Percentiles rank a stretch among this genome's conserved stretches.
phyloP scores from a whole-genome alignment of 2,329 filamentous ascomycete genomes.

The Phoma sp. region DNA sequence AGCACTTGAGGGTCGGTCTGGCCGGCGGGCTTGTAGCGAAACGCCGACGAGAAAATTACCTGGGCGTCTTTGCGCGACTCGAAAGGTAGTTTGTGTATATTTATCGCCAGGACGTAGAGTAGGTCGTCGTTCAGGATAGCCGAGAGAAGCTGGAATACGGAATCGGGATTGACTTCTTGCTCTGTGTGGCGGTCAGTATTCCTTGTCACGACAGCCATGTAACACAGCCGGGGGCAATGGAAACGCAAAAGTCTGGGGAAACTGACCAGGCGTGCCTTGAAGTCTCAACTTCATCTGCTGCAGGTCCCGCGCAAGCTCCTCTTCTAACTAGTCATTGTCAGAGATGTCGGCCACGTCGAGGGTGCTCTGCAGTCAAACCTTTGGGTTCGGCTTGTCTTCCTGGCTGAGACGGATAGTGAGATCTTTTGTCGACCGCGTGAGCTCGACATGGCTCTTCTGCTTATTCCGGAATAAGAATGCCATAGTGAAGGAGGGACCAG shows the following conservation, averaged over 20 bases:
- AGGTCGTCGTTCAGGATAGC: slow-evolving; percentile 89
- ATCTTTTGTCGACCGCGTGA: slow-evolving; percentile 68
- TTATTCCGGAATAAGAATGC: slow-evolving; percentile 72
- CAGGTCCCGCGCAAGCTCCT: slow-evolving; percentile 85
- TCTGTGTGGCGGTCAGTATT: slow-evolving; percentile 62
- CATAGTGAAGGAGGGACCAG: slow-evolving; percentile 60
- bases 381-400: slow-evolving; percentile 63
- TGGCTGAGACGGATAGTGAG: slow-evolving; percentile 62
- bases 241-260: background rate
- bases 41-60: slow-evolving; percentile 92
- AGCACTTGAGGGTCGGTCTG: slow-evolving; percentile 81
- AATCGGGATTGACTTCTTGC: slow-evolving; percentile 82
- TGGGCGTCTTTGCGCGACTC: slow-evolving; percentile 96
- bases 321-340: slow-evolving; percentile 66
- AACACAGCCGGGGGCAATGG: background rate
- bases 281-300: slow-evolving; percentile 90
- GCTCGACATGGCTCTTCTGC: slow-evolving; percentile 66
- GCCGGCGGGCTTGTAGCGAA: slow-evolving; percentile 80
- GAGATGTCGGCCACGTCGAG: slow-evolving; percentile 8
- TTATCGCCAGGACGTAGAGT: slow-evolving; percentile 79
- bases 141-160: slow-evolving; percentile 84
- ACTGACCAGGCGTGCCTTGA: slow-evolving; percentile 84
- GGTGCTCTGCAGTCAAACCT: slow-evolving; percentile 51
- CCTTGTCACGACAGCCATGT: background rate
- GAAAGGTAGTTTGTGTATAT: slow-evolving; percentile 86